phyloP scores from a whole-genome alignment of 1,139 yeast genomes.

The Saccharomyces hybrid region DNA sequence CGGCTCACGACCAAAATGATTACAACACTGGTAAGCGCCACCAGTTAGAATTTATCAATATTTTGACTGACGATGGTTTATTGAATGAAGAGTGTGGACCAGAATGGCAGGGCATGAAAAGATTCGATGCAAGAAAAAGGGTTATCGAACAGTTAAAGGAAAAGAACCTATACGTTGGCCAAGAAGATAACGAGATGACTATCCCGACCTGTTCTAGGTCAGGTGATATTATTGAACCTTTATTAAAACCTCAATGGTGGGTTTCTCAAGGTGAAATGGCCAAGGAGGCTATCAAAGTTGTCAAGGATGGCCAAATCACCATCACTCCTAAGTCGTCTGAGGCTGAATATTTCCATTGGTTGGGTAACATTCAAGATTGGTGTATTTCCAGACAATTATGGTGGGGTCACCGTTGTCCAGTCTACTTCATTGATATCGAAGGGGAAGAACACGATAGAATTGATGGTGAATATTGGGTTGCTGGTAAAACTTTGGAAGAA shows the following conservation, averaged over 20 bases:
- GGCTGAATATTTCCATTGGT: conserved; percentile 91
- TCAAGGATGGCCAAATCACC: conserved; percentile 69
- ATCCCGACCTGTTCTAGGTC: conserved; percentile 92
- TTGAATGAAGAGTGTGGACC: conserved; percentile 85
- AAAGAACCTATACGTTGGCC: conserved; percentile 69
- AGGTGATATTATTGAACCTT: conserved; percentile 93
- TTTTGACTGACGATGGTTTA: conserved; percentile 85
- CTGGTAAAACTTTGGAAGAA: conserved; percentile 77
- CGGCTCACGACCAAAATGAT: conserved; percentile 98
- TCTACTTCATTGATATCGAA: conserved; percentile 76
- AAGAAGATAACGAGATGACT: conserved; percentile 91
- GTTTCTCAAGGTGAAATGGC: conserved; percentile 90
- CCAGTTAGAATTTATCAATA: conserved; percentile 78
- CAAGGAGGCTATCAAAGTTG: conserved; percentile 77
- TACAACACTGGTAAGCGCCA: conserved; percentile 93
- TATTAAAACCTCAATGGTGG: conserved; percentile 99
- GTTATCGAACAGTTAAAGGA: conserved; percentile 78
- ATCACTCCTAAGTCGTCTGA: conserved; percentile 87
- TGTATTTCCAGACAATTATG: conserved; percentile 98
- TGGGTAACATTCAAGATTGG: conserved; percentile 97
- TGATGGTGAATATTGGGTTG: conserved; percentile 79
- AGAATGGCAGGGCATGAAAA: conserved; percentile 81
- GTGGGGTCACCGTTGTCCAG: conserved; percentile 99
- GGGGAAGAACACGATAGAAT: conserved; percentile 48
- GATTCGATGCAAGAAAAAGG: conserved; percentile 85